Evolutionary conservation across 345 rosid species (phyloP).

Genomic region (Ceriops tagal): DNA sequence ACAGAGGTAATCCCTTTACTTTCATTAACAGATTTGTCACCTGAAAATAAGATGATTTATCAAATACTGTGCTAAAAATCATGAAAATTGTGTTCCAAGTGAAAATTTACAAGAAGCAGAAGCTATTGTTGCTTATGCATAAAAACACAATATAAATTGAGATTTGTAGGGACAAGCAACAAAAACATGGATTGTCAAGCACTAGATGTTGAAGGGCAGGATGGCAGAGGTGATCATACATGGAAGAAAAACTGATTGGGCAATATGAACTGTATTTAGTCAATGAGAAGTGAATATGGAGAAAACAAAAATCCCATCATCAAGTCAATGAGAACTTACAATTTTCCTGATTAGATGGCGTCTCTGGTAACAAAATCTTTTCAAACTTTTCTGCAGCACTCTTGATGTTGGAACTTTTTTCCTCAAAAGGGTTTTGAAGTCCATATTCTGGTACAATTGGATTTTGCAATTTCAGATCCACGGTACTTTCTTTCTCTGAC

Average conservation of each 20-base stretch:
- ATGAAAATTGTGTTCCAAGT: background rate
- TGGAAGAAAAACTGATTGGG: background rate
- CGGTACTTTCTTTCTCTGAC: constrained; percentile 31
- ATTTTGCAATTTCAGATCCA: constrained; percentile 27
- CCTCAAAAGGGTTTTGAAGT: constrained; percentile 38
- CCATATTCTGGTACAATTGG: constrained; percentile 31
- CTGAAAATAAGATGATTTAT: constrained; percentile 35
- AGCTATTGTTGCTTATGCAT: background rate
- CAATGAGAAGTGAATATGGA: background rate
- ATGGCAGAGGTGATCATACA: too few species aligned
- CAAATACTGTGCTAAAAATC: too few species aligned
- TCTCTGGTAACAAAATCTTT: constrained; percentile 39
- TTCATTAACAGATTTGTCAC: constrained; percentile 35
- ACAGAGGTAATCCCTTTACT: constrained; percentile 45
- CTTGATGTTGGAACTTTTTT: constrained; percentile 37
- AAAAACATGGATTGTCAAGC: background rate
- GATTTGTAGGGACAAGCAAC: background rate
- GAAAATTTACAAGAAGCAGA: background rate
- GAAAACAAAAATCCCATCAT: constrained; percentile 1
- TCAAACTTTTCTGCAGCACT: constrained; percentile 45
- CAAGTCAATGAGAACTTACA: constrained; percentile 40
- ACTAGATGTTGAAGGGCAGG: too few species aligned
- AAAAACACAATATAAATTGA: background rate
- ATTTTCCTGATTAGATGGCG: constrained; percentile 43
- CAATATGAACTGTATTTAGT: constrained; percentile 3